Percentiles rank a stretch among this genome's conserved stretches.
phyloP scores from a whole-genome alignment of 768 basidiomycete species.

The Tricholoma hemisulphureum region DNA sequence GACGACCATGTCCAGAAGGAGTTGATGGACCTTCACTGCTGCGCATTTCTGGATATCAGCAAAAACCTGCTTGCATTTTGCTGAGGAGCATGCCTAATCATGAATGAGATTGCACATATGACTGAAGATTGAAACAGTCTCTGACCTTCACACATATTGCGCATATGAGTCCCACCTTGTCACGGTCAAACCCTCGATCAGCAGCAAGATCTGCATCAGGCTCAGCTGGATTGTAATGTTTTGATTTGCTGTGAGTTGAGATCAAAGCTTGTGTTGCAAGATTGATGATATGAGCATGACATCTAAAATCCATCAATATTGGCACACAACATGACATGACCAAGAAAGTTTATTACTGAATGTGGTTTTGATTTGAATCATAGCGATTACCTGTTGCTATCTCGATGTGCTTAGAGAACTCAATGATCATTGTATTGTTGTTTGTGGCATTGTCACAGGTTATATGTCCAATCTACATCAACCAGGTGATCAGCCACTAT shows the following conservation, averaged over 20 bases:
- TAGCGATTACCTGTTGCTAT: background rate
- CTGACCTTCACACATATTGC: background rate
- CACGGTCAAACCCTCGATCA: background rate
- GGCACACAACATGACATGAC: too few species aligned
- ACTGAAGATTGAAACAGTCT: background rate
- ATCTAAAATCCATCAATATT: too few species aligned
- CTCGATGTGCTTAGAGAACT: background rate
- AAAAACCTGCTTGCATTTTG: background rate
- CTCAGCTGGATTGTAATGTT: background rate
- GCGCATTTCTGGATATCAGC: background rate
- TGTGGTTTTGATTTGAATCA: background rate
- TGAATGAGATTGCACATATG: background rate
- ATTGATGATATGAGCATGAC: background rate
- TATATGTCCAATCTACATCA: background rate
- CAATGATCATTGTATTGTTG: background rate
- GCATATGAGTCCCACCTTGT: background rate
- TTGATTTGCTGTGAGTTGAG: background rate
- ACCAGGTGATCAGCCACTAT: too few species aligned
- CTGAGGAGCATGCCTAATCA: background rate
- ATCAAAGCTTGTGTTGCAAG: background rate
- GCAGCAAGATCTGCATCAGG: background rate
- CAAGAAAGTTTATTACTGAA: too few species aligned
- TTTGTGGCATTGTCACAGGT: background rate
- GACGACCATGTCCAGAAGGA: too few species aligned
- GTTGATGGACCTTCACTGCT: background rate